phyloP scores from a whole-genome alignment of 192 early-diverging fungal species.

The Umbelopsis isabellina region DNA sequence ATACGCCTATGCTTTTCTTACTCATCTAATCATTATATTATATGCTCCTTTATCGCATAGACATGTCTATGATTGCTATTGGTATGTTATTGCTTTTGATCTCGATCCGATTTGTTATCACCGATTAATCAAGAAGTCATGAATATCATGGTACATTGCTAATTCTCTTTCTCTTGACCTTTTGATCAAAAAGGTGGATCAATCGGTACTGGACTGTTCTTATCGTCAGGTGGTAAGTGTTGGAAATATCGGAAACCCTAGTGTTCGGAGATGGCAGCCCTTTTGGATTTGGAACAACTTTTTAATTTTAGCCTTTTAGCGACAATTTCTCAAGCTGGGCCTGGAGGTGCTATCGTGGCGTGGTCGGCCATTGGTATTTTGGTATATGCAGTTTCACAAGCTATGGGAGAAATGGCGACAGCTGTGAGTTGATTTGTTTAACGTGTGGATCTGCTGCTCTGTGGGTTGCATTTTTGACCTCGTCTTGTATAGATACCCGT shows the following conservation, averaged over 20 bases:
- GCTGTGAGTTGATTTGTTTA: constrained; percentile 14
- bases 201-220: constrained; percentile 47
- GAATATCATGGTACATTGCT: not conserved
- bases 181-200: constrained; percentile 46
- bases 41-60: not conserved
- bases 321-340: constrained; percentile 51
- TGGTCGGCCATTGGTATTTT: constrained; percentile 60
- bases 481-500: constrained; percentile 54
- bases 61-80: constrained; percentile 25
- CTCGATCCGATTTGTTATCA: not conserved
- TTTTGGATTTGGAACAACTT: too few species aligned
- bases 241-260: not conserved
- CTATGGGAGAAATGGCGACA: constrained; percentile 74
- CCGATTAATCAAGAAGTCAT: not conserved
- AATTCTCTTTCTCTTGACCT: not conserved
- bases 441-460: not conserved
- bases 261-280: not conserved
- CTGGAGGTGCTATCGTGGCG: constrained; percentile 65
- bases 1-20: not conserved
- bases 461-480: not conserved
- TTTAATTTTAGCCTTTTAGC: not conserved
- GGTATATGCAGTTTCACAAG: constrained; percentile 53
- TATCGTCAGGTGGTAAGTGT: constrained; percentile 38
- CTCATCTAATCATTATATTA: not conserved
- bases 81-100: not conserved